Conservation (phyloP, 2,329 filamentous ascomycete genomes). For the Truncatella angustata region DNA sequence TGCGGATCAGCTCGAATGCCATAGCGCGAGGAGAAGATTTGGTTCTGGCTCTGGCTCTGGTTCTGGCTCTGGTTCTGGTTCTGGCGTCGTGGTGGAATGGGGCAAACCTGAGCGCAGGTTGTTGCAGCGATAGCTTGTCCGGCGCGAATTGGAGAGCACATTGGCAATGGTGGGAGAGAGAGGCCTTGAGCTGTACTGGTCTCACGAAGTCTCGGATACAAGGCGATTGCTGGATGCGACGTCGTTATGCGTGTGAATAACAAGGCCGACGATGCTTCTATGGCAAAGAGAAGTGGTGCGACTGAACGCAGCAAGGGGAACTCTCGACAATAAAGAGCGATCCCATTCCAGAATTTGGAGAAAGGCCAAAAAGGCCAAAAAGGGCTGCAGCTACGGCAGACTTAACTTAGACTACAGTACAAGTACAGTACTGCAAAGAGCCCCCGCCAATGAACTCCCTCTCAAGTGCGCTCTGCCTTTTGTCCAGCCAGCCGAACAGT, state of each 20-base stretch:
- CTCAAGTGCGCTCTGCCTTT: background rate
- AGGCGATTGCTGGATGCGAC: constrained; percentile 2
- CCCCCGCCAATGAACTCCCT: background rate
- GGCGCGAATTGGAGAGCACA: constrained; percentile 25
- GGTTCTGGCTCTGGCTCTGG: no score
- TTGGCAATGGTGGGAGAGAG: constrained; percentile 22
- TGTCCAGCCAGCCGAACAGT: background rate
- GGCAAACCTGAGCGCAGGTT: constrained; percentile 19
- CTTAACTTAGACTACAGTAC: no score
- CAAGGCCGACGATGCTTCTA: constrained; percentile 10
- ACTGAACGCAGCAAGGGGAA: constrained; percentile 4
- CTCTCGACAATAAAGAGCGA: constrained; percentile 4
- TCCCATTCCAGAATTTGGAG: background rate
- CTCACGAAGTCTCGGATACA: background rate
- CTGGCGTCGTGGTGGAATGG: constrained; percentile 14
- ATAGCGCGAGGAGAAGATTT: constrained; percentile 24
- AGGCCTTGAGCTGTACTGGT: constrained; percentile 9
- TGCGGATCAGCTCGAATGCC: constrained; percentile 26
- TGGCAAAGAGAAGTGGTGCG: constrained; percentile 8
- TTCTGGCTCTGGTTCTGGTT: no score
- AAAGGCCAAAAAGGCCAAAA: background rate
- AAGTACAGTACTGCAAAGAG: no score
- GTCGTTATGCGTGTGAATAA: constrained; percentile 3
- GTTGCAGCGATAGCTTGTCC: constrained; percentile 23
- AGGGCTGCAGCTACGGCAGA: no score